phyloP scores from a whole-genome alignment of 768 basidiomycete genomes.

The Amanita pallidorosea region DNA sequence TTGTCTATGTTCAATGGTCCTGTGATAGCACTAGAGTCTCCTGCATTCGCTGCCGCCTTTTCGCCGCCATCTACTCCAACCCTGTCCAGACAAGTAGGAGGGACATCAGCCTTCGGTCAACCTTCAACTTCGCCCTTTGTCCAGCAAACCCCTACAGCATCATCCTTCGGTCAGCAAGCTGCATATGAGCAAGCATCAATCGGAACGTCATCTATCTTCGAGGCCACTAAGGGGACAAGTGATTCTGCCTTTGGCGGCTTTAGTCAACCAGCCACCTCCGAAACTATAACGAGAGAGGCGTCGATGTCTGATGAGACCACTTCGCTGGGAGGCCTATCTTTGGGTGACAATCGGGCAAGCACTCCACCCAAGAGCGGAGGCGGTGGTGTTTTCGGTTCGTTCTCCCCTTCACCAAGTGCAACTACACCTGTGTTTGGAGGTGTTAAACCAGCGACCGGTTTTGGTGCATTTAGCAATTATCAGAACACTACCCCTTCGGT shows the following conservation, averaged over 20 bases:
- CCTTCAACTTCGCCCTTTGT: conserved; percentile 14
- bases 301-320: conserved; percentile 34
- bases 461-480: conserved; percentile 7
- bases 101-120: conserved; percentile 21
- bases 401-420: conserved; percentile 15
- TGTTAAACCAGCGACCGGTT: conserved; percentile 18
- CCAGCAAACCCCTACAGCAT: conserved; percentile 8
- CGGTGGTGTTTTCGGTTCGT: conserved; percentile 27
- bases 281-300: conserved; percentile 31
- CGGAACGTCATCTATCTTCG: conserved; percentile 12
- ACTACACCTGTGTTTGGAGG: conserved; percentile 18
- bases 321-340: conserved; percentile 25
- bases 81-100: conserved; percentile 2
- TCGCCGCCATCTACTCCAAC: conserved; percentile 7
- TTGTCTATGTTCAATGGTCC: neutral
- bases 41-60: conserved; percentile 6
- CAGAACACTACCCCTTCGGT: neutral
- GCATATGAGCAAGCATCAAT: conserved; percentile 18
- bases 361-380: conserved; percentile 14
- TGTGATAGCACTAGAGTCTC: conserved; percentile 3
- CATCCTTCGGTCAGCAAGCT: conserved; percentile 7
- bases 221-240: conserved; percentile 8
- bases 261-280: conserved; percentile 12
- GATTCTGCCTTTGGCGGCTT: conserved; percentile 12
- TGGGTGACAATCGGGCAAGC: conserved; percentile 17